phyloP scores from a whole-genome alignment of 345 rosid species.

The Dovyalis caffra region DNA sequence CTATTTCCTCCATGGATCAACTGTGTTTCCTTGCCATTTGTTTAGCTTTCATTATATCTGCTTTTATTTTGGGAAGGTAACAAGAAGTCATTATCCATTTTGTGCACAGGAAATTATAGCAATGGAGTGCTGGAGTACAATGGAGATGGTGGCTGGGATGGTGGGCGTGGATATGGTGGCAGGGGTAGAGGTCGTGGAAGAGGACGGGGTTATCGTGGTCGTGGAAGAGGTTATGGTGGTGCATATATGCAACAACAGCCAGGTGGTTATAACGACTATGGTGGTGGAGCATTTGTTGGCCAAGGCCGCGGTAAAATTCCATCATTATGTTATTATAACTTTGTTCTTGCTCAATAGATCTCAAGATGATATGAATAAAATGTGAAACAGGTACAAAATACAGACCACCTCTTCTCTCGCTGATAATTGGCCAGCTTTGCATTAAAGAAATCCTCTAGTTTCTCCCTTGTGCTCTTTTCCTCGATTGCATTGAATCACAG shows the following conservation, averaged over 20 bases:
- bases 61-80: background rate
- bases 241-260: constrained; percentile 23
- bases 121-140: background rate
- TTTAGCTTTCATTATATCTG: background rate
- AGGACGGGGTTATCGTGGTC: constrained; percentile 18
- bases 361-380: background rate
- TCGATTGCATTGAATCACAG: background rate
- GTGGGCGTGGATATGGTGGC: background rate
- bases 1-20: background rate
- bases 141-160: background rate
- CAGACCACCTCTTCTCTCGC: background rate
- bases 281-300: constrained; percentile 15
- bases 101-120: background rate
- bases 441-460: background rate
- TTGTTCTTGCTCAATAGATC: background rate
- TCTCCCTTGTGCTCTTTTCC: background rate
- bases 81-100: background rate
- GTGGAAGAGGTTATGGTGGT: constrained; percentile 21
- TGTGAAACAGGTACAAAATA: background rate
- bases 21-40: background rate
- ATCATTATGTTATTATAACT: background rate
- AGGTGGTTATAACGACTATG: constrained; percentile 29
- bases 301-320: background rate
- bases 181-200: constrained; percentile 25
- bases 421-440: background rate